Percentiles rank a stretch among this genome's conserved stretches.
phyloP scores from a whole-genome alignment of 1,139 yeast genomes.

The Saccharomyces pastorianus region DNA sequence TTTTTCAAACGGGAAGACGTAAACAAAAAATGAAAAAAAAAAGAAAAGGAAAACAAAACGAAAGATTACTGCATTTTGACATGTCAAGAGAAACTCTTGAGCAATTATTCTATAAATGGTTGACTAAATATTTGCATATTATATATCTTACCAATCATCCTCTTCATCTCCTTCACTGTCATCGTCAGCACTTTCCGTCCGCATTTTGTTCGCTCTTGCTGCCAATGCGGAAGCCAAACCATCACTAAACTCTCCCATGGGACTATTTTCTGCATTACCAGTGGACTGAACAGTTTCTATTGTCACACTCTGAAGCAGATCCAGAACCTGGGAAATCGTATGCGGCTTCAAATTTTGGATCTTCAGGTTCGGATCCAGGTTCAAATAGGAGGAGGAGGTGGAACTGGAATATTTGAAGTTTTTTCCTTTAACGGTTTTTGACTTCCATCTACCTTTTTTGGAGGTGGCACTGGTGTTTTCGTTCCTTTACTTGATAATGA shows the following conservation, averaged over 20 bases:
- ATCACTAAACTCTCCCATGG: conserved; percentile 53
- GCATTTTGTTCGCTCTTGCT: conserved; percentile 71
- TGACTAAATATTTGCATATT: background rate
- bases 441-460: conserved; percentile 2
- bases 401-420: conserved; percentile 42
- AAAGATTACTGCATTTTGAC: background rate
- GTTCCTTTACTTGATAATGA: background rate
- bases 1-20: background rate
- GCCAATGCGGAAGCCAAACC: conserved; percentile 86
- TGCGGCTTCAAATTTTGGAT: conserved; percentile 77
- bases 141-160: conserved; percentile 35
- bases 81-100: background rate
- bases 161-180: conserved; percentile 46
- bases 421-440: conserved; percentile 19
- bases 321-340: conserved; percentile 88
- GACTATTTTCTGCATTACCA: conserved; percentile 15
- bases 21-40: background rate
- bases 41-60: background rate
- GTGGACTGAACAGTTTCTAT: conserved; percentile 12
- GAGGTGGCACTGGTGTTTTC: background rate
- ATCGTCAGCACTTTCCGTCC: conserved; percentile 64
- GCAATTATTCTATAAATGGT: background rate
- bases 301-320: conserved; percentile 49
- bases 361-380: conserved; percentile 56
- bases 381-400: conserved; percentile 65